Percentiles rank a stretch among this genome's conserved stretches.
These are phyloP conservation scores for Russula brevipes DNA, from an alignment of 768 basidiomycete genomes.

Conservation along the genomic window DNA sequence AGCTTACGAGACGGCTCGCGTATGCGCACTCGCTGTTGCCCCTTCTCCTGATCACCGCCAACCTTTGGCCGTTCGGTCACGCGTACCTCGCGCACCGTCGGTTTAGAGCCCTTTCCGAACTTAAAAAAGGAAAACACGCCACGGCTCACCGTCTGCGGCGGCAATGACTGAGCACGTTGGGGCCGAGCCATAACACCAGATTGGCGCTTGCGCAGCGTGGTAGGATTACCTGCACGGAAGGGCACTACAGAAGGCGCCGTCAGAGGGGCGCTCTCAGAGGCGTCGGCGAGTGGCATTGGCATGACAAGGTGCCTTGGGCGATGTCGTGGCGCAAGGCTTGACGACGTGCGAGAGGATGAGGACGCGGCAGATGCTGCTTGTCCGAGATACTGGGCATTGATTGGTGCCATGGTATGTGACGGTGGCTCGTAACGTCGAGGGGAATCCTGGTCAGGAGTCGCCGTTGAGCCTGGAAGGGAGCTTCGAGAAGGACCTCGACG, in stretches of 20 bases:
- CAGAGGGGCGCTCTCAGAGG: conserved; percentile 8
- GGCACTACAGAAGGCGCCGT: not conserved
- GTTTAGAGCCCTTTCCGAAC: conserved; percentile 21
- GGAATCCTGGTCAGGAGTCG: not conserved
- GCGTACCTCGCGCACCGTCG: conserved; percentile 18
- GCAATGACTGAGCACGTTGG: conserved; percentile 3
- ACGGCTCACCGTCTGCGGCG: conserved; percentile 14
- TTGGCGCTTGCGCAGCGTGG: conserved; percentile 28
- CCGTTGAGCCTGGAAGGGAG: not conserved
- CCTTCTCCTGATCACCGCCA: not conserved
- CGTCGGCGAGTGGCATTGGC: conserved; percentile 52
- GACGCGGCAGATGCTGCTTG: conserved; percentile 11
- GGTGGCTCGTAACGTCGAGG: conserved; percentile 21
- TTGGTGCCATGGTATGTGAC: conserved; percentile 16
- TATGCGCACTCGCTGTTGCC: not conserved
- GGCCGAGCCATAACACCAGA: not conserved
- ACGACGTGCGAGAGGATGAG: conserved; percentile 13
- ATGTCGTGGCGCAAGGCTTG: conserved; percentile 32
- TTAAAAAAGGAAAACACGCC: conserved; percentile 23
- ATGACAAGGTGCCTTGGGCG: conserved; percentile 66
- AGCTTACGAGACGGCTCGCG: conserved; percentile 15
- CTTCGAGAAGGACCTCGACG: not conserved
- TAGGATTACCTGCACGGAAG: conserved; percentile 20
- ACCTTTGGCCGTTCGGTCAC: conserved; percentile 4
- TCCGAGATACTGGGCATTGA: conserved; percentile 1